Base-by-base conservation (phyloP, 2,329 filamentous ascomycete species). In the Colletotrichum echinochloae region DNA sequence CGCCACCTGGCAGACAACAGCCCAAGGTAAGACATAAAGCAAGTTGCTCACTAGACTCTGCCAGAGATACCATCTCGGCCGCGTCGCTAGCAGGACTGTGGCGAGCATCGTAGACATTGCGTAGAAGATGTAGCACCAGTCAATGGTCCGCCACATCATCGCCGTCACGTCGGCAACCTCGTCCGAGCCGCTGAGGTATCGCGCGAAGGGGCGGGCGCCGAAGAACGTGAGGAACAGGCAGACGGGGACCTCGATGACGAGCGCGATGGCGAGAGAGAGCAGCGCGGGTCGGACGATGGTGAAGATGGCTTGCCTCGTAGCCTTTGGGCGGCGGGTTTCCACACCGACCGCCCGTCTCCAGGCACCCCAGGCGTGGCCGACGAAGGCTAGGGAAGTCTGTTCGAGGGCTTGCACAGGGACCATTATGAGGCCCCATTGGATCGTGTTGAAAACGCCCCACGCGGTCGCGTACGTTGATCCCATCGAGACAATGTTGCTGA, bases 341-440 rank as follows among this genome's bases (percentile, higher is more conserved):
- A 75, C 59, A 0, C 79, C 79, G 3, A 83, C 73, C 0, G 35
- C 54, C 8, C 76, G 70, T n/a, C 83, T 77, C 82, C 82, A 86
- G 0, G 77, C 72, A 0, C 90, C 90, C 91, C 91, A 94, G 1
- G 79, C 79, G 73, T 94, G 91, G 0, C 91, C 90, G 20, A 92
- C 83, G 74, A 93, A 93, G 0, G 89, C 83, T 0, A 91, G 80
- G 0, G 89, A 84, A 0, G 91, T 91, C 2, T 88, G 88, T 77
- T 94, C 90, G 0, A 93, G 81, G 0, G 90, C 85, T 71, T 89
- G 86, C 0, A 94, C 89, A 0, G 91, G 91, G 0, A 93, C 90
- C 91, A 94, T 94, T 37, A 94, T 82, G 0, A 94, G 81, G 0
- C 91, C 91, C 91, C 91, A 93, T 18, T 91, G 85, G 51, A 94